Percentiles rank a stretch among this genome's conserved stretches.
Conservation (phyloP, 2,329 filamentous ascomycete genomes). For the Geosmithia flava region DNA sequence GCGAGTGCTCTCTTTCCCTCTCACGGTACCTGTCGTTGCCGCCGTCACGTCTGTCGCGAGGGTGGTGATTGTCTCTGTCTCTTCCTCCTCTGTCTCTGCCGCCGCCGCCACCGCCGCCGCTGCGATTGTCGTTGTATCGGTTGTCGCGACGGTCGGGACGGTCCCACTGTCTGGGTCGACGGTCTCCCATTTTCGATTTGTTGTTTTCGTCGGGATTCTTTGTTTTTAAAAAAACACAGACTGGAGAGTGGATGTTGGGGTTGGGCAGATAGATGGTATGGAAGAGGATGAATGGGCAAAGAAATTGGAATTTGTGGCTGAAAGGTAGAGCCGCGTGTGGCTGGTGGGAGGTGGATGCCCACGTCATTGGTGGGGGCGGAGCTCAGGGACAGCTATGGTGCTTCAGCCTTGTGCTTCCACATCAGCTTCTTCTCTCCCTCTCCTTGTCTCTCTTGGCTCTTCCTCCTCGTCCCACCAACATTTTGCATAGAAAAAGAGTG, state of each 20-base stretch:
- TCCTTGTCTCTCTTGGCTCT: background rate
- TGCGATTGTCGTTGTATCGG: constrained; percentile 11
- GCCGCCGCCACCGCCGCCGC: no score
- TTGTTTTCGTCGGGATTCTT: constrained; percentile 6
- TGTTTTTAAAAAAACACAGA: no score
- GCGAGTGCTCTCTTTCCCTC: constrained; percentile 18
- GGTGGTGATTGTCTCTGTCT: constrained; percentile 15
- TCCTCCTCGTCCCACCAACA: background rate
- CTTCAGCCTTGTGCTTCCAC: background rate
- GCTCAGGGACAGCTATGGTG: background rate
- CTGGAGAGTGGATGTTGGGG: background rate
- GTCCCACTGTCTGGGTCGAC: constrained; percentile 28
- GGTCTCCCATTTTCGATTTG: constrained; percentile 12
- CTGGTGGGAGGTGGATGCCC: background rate
- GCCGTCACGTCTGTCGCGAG: constrained; percentile 37
- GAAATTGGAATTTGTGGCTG: background rate
- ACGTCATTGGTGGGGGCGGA: background rate
- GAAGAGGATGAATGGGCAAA: no score
- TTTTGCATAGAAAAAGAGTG: background rate
- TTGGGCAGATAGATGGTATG: background rate
- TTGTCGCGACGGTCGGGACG: constrained; percentile 28
- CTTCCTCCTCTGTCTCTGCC: no score
- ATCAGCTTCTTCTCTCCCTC: background rate
- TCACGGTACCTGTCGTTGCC: constrained; percentile 17
- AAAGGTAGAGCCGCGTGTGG: constrained; percentile 1